Percentiles rank a stretch among this genome's conserved stretches.
Conservation (phyloP, 2,329 filamentous ascomycete species). For the Hymenotorrendiella dingleyae region DNA sequence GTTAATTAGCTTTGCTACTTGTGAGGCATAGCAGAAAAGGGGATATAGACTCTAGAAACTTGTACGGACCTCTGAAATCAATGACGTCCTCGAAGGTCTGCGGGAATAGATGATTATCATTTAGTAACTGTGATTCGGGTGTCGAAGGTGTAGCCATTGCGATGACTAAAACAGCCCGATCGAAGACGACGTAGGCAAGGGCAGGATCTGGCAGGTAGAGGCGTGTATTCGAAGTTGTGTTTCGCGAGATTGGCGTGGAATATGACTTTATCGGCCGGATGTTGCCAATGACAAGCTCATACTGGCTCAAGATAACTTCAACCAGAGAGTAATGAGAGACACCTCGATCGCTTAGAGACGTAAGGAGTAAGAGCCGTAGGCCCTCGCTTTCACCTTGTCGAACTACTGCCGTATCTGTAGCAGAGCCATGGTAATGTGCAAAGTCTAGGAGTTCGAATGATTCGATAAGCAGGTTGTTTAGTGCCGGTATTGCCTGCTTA, state of each 20-base stretch:
- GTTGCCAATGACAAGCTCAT: conserved; percentile 52
- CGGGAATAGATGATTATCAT: conserved; percentile 57
- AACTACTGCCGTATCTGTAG: conserved; percentile 45
- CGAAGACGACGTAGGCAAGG: conserved; percentile 76
- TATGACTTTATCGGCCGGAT: conserved; percentile 64
- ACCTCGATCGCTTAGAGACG: conserved; percentile 47
- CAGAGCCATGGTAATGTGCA: conserved; percentile 55
- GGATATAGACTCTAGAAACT: too few relatives aligned
- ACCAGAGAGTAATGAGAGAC: conserved; percentile 65
- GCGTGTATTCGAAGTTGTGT: conserved; percentile 47
- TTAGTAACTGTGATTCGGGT: conserved; percentile 69
- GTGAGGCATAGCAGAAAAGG: too few relatives aligned
- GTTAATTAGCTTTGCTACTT: too few relatives aligned
- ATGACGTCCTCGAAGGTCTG: conserved; percentile 80
- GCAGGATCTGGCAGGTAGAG: conserved; percentile 74
- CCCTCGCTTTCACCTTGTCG: conserved; percentile 44
- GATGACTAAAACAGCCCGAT: conserved; percentile 68
- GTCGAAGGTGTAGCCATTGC: conserved; percentile 64
- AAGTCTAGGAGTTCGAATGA: conserved; percentile 76
- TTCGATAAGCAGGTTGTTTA: conserved; percentile 45
- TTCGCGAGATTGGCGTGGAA: conserved; percentile 41
- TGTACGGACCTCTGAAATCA: conserved; percentile 70
- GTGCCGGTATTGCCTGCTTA: conserved; percentile 45
- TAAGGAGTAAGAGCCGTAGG: conserved; percentile 54
- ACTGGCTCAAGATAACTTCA: conserved; percentile 58